A percentile compares a stretch with the other conserved stretches of the same genome.
These are phyloP conservation scores for Fusarium secorum DNA, from an alignment of 2,329 filamentous ascomycete species.

Conservation along the genomic window DNA sequence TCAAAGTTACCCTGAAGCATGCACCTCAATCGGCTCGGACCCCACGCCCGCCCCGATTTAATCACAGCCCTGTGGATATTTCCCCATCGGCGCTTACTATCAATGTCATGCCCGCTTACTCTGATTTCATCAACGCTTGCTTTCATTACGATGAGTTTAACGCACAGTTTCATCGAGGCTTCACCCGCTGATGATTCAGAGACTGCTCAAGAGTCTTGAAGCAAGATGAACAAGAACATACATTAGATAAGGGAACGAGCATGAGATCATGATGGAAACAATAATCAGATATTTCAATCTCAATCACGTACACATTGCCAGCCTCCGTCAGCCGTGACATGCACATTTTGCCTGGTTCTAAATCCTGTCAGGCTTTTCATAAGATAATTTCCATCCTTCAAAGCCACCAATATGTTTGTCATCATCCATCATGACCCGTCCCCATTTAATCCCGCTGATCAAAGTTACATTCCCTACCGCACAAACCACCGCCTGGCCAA, in stretches of 20 bases:
- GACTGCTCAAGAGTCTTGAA: accelerated
- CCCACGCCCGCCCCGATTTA: accelerated
- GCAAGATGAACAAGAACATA: accelerated
- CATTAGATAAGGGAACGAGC: too few relatives aligned
- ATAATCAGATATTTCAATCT: neutral
- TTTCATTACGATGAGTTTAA: neutral
- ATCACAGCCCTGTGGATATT: neutral
- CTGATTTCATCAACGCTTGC: neutral
- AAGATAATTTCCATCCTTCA: neutral
- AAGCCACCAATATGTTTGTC: too few relatives aligned
- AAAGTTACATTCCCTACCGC: neutral
- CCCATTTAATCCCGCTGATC: neutral
- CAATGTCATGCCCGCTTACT: neutral
- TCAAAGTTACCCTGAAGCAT: neutral
- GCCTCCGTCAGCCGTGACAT: neutral
- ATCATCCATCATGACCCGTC: neutral
- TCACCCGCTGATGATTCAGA: accelerated
- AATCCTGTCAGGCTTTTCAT: neutral
- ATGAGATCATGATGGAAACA: neutral
- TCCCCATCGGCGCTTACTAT: neutral
- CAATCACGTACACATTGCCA: accelerated
- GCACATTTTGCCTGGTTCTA: neutral
- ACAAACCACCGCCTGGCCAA: neutral
- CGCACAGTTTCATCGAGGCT: accelerated
- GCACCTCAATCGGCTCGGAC: accelerated